phyloP scores from a whole-genome alignment of 345 rosid genomes.

The Durio zibethinus region DNA sequence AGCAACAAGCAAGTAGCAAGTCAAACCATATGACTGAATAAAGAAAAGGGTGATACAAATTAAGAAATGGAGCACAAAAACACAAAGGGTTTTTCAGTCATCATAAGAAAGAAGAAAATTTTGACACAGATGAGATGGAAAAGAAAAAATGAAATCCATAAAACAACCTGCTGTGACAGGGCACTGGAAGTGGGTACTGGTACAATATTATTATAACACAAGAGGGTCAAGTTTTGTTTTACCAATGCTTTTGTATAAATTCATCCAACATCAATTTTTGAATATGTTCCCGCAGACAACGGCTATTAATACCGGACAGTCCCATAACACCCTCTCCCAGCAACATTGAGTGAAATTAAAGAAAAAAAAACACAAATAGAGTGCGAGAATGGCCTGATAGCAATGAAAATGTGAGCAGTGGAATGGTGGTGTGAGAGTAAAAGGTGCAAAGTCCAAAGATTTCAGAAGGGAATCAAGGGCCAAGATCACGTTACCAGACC shows the following conservation, averaged over 20 bases:
- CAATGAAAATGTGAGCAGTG: conserved; percentile 24
- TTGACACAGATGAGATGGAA: conserved; percentile 6
- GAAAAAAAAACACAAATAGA: too few relatives aligned
- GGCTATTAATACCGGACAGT: conserved; percentile 68
- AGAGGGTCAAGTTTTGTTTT: conserved; percentile 12
- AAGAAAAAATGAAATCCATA: conserved; percentile 6
- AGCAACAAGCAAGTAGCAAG: neutral
- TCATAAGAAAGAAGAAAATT: neutral
- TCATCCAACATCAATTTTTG: neutral
- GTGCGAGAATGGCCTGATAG: too few relatives aligned
- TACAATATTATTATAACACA: neutral
- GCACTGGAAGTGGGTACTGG: neutral
- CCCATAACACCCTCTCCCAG: conserved; percentile 44
- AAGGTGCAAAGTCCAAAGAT: conserved; percentile 34
- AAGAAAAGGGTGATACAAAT: neutral
- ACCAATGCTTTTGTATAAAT: neutral
- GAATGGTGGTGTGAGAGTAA: conserved; percentile 19
- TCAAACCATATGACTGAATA: neutral
- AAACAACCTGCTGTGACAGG: conserved; percentile 19
- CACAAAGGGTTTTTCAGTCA: conserved; percentile 14
- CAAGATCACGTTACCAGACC: conserved; percentile 59
- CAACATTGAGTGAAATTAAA: conserved; percentile 18
- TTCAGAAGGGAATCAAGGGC: conserved; percentile 65
- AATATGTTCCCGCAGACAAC: conserved; percentile 49
- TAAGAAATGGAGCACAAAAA: conserved; percentile 23